These are phyloP conservation scores for Pyrus hybrid DNA, from an alignment of 331 rosid species.

Conservation along the genomic window DNA sequence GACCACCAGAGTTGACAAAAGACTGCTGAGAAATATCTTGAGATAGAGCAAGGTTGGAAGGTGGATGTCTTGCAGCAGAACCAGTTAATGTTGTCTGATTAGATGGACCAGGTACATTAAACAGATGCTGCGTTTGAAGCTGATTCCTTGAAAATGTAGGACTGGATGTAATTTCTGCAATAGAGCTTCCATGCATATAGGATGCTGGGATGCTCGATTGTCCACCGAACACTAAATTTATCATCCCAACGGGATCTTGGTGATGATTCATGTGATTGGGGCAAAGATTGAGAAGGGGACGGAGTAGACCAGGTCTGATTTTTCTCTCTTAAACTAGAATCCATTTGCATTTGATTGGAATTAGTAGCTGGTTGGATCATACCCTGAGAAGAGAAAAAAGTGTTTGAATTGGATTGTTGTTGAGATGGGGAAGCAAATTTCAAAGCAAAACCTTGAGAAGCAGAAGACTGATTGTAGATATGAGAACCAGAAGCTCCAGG, in stretches of 20 bases:
- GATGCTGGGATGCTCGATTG: conserved; percentile 20
- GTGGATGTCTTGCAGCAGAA: conserved; percentile 20
- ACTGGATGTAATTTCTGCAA: conserved; percentile 23
- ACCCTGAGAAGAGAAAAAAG: conserved; percentile 26
- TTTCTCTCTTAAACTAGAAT: conserved; percentile 26
- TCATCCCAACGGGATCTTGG: conserved; percentile 34
- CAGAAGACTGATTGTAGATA: conserved; percentile 23
- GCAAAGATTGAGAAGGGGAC: conserved; percentile 17
- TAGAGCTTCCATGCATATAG: conserved; percentile 20
- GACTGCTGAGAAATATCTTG: conserved; percentile 25
- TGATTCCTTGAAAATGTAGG: conserved; percentile 32
- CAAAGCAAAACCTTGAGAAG: conserved; percentile 36
- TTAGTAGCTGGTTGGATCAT: conserved; percentile 20
- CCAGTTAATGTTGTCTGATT: conserved; percentile 21
- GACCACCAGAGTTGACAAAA: conserved; percentile 10
- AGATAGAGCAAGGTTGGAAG: conserved; percentile 19
- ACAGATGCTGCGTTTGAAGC: conserved; percentile 23
- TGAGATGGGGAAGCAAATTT: conserved; percentile 38
- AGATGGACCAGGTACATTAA: conserved; percentile 21
- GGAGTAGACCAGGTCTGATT: conserved; percentile 20
- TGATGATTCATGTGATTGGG: conserved; percentile 23
- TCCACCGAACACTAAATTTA: conserved; percentile 10
- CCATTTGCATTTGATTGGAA: conserved; percentile 20
- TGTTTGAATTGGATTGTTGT: conserved; percentile 18
- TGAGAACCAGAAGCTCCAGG: conserved; percentile 20